phyloP scores from a whole-genome alignment of 192 early-diverging fungal genomes.

The Chytriomyces sp. region DNA sequence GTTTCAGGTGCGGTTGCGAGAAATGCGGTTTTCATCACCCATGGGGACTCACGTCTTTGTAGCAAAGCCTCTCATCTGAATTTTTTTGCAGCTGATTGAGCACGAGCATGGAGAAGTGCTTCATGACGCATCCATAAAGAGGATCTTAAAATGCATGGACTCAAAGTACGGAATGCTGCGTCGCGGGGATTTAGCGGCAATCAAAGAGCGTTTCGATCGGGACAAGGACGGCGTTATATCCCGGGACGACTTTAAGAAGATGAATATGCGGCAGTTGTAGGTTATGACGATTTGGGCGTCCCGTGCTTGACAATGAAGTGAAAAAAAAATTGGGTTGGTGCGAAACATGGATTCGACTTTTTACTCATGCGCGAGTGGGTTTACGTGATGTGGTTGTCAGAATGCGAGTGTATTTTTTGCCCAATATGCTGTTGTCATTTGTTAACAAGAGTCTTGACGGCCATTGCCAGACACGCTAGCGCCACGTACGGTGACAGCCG shows the following conservation, averaged over 20 bases:
- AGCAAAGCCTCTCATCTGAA: not conserved
- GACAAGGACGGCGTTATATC: conserved; percentile 53
- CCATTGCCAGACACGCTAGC: conserved; percentile 88
- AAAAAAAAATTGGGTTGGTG: not conserved
- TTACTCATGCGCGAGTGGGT: too few species aligned
- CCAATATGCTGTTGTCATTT: not conserved
- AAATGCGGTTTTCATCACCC: not conserved
- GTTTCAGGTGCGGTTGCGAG: conserved; percentile 41
- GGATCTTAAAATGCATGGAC: conserved; percentile 39
- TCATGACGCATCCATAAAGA: conserved; percentile 33
- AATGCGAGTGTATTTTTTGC: not conserved
- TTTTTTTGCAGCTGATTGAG: conserved; percentile 37
- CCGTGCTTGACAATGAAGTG: too few species aligned
- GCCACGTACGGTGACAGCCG: conserved; percentile 94
- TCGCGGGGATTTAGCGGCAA: conserved; percentile 43
- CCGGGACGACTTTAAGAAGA: conserved; percentile 54
- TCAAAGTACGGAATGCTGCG: conserved; percentile 35
- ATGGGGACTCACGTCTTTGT: not conserved
- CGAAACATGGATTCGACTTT: not conserved
- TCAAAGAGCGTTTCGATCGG: conserved; percentile 48
- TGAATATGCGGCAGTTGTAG: conserved; percentile 39
- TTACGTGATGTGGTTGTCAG: not conserved
- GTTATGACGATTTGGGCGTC: not conserved
- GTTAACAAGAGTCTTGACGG: conserved; percentile 38
- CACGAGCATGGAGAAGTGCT: conserved; percentile 30